phyloP scores from a whole-genome alignment of 2,329 filamentous ascomycete species.

The Colletotrichum sp. region DNA sequence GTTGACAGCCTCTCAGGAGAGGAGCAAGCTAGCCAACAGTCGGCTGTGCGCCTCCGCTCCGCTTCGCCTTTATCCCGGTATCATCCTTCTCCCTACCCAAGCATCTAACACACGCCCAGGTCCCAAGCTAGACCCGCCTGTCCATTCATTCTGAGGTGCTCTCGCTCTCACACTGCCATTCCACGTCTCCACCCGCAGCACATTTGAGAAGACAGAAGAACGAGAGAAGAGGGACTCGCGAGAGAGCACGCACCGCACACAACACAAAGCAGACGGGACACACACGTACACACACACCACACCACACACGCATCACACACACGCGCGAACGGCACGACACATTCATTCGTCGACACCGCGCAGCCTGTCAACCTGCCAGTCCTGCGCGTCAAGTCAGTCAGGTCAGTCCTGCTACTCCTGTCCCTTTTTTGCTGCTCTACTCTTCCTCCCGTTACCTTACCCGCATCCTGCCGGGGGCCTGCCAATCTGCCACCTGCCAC shows the following conservation, averaged over 20 bases:
- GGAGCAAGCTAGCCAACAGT: slow-evolving; percentile 20
- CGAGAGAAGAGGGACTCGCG: not conserved
- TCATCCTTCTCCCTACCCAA: slow-evolving; percentile 22
- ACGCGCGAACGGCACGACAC: not conserved
- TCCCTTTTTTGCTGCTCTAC: not conserved
- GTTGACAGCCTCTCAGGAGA: slow-evolving; percentile 18
- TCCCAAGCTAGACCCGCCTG: slow-evolving; percentile 20
- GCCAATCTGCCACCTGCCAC: not conserved
- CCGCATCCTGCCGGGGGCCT: not conserved
- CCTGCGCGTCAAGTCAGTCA: not conserved
- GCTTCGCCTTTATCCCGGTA: slow-evolving; percentile 23
- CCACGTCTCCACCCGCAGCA: slow-evolving; percentile 4
- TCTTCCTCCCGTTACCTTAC: not conserved
- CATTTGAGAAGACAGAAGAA: not conserved
- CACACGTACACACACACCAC: not conserved
- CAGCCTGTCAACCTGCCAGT: not conserved
- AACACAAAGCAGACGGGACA: not conserved
- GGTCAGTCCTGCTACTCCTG: not conserved
- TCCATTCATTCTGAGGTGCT: not conserved
- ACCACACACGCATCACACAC: not conserved
- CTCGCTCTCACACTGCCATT: not conserved
- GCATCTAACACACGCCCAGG: slow-evolving; percentile 20
- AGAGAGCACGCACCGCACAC: not conserved
- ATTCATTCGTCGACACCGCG: not conserved
- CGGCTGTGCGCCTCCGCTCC: slow-evolving; percentile 21